These are phyloP conservation scores for Mercurialis annua DNA, from an alignment of 345 rosid genomes.

Conservation along the genomic window DNA sequence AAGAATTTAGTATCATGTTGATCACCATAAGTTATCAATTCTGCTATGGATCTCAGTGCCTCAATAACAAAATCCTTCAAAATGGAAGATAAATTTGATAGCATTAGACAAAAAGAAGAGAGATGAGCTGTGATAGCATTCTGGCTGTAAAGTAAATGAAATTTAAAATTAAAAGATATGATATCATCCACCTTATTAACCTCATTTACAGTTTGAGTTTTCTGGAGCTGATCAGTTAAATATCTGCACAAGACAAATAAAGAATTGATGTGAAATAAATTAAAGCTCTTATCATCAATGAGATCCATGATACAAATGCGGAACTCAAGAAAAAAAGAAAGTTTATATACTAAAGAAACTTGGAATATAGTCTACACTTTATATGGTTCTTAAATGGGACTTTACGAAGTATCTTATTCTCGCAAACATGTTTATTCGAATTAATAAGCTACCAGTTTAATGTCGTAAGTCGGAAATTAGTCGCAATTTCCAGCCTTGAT, in stretches of 20 bases:
- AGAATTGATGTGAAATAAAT: neutral
- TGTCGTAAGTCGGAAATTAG: no score
- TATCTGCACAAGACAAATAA: conserved; percentile 44
- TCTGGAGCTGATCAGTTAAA: conserved; percentile 77
- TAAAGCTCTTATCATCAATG: neutral
- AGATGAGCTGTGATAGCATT: no score
- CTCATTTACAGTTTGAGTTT: conserved; percentile 69
- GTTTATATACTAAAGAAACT: neutral
- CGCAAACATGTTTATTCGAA: neutral
- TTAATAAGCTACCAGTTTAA: neutral
- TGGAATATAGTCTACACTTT: neutral
- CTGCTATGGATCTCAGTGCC: conserved; percentile 93
- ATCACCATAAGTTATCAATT: conserved; percentile 94
- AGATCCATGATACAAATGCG: neutral
- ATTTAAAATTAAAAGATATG: conserved; percentile 1
- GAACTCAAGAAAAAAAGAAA: neutral
- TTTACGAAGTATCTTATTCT: neutral
- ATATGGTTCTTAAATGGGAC: no score
- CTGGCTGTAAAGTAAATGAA: no score
- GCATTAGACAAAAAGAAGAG: conserved; percentile 4
- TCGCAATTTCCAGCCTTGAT: no score
- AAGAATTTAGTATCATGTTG: conserved; percentile 81
- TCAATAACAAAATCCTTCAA: conserved; percentile 86
- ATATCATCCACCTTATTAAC: conserved; percentile 59
- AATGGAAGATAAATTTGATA: conserved; percentile 14